Base-by-base conservation (phyloP, 2,329 filamentous ascomycete genomes). In the Ophiostoma himal-ulmi region DNA sequence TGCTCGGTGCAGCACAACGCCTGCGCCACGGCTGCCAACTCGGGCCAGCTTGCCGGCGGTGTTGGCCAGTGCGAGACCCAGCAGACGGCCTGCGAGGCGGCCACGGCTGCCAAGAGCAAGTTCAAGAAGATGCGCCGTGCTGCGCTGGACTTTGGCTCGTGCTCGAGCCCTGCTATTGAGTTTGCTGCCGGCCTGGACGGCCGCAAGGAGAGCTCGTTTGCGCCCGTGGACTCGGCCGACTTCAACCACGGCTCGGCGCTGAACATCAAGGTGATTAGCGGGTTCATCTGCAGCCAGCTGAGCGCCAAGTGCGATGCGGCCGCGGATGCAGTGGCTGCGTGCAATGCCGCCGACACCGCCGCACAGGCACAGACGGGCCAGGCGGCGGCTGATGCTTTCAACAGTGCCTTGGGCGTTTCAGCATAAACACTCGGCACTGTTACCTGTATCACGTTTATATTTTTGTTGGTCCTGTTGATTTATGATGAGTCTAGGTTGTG, bases 241-340 rank as follows among this genome's bases (percentile, higher is more conserved):
- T 87, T 86, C 78, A 80, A 79, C 76, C 85, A 86, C 77, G 84
- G 84, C 69, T 84, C 83, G 3, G 84, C 84, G 3, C 76, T 75
- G 26, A 76, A 76, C 73, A 78, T 78, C 74, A 73, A 75, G 68
- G 76, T 81, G 74, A 79, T 80, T 72, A 77, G 78, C 34, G 74
- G 77, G 71, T 80, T 81, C 75, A 78, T 79, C 73, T 81, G 79
- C 77, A 69, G 75, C 70, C 77, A 78, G 74, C 78, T 81, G 36
- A 70, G 70, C 64, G 75, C 74, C 77, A 77, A 77, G 73, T 81
- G 79, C 76, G 72, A 76, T 52, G 79, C 79, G 2, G 54, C 72
- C 5, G 75, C 72, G 7, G 78, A 74, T 17, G 75, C 78, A 0
- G 77, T 81, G 26, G 70, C 74, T 34, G 74, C 77, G 8, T 81